Evolutionary conservation across 2,329 filamentous ascomycete species (phyloP).

Genomic region (Aphanocladium album): DNA sequence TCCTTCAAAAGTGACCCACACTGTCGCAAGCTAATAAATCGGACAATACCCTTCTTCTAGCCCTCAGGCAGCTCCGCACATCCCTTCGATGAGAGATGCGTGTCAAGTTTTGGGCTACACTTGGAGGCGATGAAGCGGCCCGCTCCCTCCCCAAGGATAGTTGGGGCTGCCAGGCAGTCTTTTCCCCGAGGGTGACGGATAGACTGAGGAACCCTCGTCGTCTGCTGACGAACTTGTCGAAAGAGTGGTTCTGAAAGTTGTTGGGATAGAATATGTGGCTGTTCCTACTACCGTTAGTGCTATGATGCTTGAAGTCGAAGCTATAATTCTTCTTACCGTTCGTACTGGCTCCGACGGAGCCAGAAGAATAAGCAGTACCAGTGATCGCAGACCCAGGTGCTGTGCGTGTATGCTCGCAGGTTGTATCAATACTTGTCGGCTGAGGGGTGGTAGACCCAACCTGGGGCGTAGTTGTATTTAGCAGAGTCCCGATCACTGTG

Average conservation of each 20-base stretch:
- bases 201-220: not conserved
- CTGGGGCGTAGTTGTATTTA: not conserved
- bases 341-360: not conserved
- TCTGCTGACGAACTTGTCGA: slow-evolving; percentile 13
- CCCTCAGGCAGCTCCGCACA: not conserved
- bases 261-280: slow-evolving; percentile 10
- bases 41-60: not conserved
- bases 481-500: not conserved
- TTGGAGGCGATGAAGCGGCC: slow-evolving; percentile 31
- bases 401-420: not conserved
- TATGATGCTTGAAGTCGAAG: not conserved
- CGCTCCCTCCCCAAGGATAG: slow-evolving; percentile 33
- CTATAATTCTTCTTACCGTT: not conserved
- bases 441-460: not conserved
- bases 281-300: not conserved
- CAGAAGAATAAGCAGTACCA: not conserved
- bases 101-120: slow-evolving; percentile 17
- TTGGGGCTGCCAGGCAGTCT: slow-evolving; percentile 26
- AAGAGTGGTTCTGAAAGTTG: slow-evolving; percentile 18
- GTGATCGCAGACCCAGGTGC: not conserved
- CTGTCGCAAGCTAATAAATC: not conserved
- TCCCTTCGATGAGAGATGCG: not conserved
- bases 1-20: not conserved
- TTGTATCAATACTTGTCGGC: not conserved
- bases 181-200: slow-evolving; percentile 19